A percentile compares a stretch with the other conserved stretches of the same genome.
phyloP scores from a whole-genome alignment of 495 filamentous ascomycete genomes.

The Acidomyces sp. region DNA sequence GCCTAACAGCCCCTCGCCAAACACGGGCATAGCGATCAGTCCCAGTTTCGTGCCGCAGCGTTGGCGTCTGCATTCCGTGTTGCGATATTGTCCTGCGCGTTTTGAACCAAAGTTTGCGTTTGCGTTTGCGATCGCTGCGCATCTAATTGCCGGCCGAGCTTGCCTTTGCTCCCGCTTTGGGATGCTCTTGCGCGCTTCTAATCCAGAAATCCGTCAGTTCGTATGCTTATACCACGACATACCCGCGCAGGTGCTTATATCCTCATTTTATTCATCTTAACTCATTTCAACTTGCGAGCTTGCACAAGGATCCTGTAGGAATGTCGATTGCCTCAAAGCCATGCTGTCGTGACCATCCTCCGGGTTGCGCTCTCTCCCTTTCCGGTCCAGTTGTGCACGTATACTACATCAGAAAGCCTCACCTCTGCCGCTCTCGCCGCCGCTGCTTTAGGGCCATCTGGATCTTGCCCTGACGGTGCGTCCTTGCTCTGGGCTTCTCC shows the following conservation, averaged over 20 bases:
- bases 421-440: slow-evolving; percentile 24
- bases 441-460: slow-evolving; percentile 12
- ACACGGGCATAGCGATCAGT: no score
- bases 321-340: slow-evolving; percentile 16
- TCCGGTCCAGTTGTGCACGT: not conserved
- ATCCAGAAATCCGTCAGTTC: no score
- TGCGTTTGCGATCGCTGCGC: slow-evolving; percentile 19
- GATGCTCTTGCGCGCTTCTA: slow-evolving; percentile 13
- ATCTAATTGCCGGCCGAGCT: slow-evolving; percentile 19
- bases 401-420: no score
- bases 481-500: slow-evolving; percentile 12
- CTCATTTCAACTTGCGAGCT: no score
- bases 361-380: not conserved
- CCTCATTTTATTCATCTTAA: no score
- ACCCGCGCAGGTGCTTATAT: no score
- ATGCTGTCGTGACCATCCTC: slow-evolving; percentile 14
- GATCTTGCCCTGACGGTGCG: slow-evolving; percentile 5
- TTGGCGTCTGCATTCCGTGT: slow-evolving; percentile 18
- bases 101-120: slow-evolving; percentile 14
- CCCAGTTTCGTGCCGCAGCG: slow-evolving; percentile 16
- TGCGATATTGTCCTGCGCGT: slow-evolving; percentile 17
- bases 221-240: no score
- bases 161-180: slow-evolving; percentile 12
- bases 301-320: no score
- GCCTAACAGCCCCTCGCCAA: no score